Base-by-base conservation (phyloP, 345 rosid species). In the Triadica sebifera region DNA sequence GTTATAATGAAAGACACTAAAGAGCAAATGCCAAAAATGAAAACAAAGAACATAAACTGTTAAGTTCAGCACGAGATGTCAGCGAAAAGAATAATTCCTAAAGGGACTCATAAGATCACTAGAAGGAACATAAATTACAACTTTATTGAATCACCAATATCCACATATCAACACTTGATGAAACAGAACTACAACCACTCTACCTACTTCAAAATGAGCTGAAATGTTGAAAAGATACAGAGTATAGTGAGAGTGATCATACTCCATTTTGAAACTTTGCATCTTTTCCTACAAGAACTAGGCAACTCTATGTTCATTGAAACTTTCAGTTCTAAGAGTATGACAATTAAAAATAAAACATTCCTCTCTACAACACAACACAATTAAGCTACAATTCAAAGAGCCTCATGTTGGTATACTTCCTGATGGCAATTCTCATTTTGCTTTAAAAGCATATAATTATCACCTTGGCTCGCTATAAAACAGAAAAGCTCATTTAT, bases 121-220 rank as follows among this genome's bases (percentile, higher is more conserved):
- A 29, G 34, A 29, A 29, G 2, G 34, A 29, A 29, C 34, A 29
- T 29, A 1, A 1, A 15, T 16, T 37, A 62, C 11, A 62, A 47
- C 60, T 6, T 34, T 50, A 41, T 39, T 6, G 4, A n/a, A 53
- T n/a, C 20, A 55, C 53, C 59, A 51, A n/a, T 51, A 13, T 51
- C 56, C 12, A 5, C 37, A 55, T 4, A 38, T 34, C 15, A 55
- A 70, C 51, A 70, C 3, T 70, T 16, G 12, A 38, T 56, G 51
- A 56, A n/a, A 10, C 19, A 43, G 13, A 6, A 47, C 10, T 22
- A 15, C 6, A 15, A 41, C 12, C 20, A 57, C 50, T 70, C 51
- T 37, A 70, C 38, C 64, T 43, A 16, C 65, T 55, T 56, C 63
- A 15, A 39, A 70, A 62, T 55, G 25, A 55, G 29, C n/a, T 12